Evolutionary conservation across 495 filamentous ascomycete species (phyloP), one percentile per base, ranked within the genome.

Genomic region (Penicillium ucsense): DNA sequence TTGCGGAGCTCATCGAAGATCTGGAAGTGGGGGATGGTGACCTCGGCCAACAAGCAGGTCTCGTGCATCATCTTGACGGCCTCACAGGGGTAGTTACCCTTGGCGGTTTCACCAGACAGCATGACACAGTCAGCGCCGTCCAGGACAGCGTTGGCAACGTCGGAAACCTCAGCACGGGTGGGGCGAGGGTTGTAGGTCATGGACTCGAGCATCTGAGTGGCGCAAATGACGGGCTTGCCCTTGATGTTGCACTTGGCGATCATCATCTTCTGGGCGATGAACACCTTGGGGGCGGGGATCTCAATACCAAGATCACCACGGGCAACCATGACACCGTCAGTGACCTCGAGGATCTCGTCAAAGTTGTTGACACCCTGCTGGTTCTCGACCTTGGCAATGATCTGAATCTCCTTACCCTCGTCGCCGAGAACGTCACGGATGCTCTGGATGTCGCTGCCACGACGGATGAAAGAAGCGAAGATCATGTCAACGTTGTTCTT

Each of bases 301-400:
- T 98, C 92, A 53, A 98, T 98, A 74, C 92, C 92, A 35, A 98
- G 76, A 60, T 98, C 92, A 72, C 92, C 92, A 79, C 92, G 92
- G 58, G 92, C 92, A 62, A 98, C 92, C 92, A 98, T 98, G 66
- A 98, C 89, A 77, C 94, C 92, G 66, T 98, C 92, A 20, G 92
- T 97, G 75, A 89, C 86, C 63, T 83, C 79, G 37, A 98, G 81
- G 60, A 98, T 97, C 73, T 95, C 92, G 52, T 89, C 85, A 65
- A 98, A 97, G 80, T 98, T 98, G 84, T 97, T 96, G 50, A 88
- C 82, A 66, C 92, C 92, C 71, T 98, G 92, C 69, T 95, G 86
- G 75, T 98, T 98, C 78, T 98, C 92, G 57, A 98, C 94, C 82
- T 98, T 98, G 75, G 92, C 89, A 68, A 98, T 95, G 69, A 98